These are phyloP conservation scores for Aspergillus caelatus DNA, from an alignment of 2,329 filamentous ascomycete species.

Conservation along the genomic window DNA sequence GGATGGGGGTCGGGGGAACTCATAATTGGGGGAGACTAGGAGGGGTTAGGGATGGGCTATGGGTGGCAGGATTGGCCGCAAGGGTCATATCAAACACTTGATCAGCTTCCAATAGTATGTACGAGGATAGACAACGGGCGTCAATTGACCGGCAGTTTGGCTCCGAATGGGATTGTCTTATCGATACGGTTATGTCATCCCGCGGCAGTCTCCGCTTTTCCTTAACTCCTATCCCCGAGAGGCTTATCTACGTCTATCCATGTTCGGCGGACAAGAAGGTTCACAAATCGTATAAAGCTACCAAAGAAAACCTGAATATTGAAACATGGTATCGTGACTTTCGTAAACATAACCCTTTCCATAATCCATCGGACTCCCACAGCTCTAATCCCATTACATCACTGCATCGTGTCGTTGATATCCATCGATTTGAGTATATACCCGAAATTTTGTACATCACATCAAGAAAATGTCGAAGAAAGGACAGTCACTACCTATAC, in stretches of 20 bases:
- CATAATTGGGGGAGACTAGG: conserved; percentile 28
- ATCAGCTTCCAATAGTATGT: conserved; percentile 5
- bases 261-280: neutral
- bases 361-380: neutral
- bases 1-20: conserved; percentile 29
- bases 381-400: neutral
- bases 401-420: neutral
- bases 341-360: neutral
- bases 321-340: neutral
- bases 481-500: neutral
- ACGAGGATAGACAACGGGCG: neutral
- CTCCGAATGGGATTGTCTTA: conserved; percentile 16
- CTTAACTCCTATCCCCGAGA: conserved; percentile 27
- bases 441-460: neutral
- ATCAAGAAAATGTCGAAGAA: neutral
- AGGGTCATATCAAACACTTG: conserved; percentile 14
- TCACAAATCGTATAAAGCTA: neutral
- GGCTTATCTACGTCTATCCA: neutral
- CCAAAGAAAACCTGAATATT: neutral
- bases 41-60: conserved; percentile 7
- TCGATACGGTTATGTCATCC: conserved; percentile 25
- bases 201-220: conserved; percentile 10
- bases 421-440: neutral
- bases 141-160: conserved; percentile 11
- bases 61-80: conserved; percentile 5